Percentiles rank a stretch among this genome's conserved stretches.
These are phyloP conservation scores for Fraxinus pennsylvanica DNA, from an alignment of 257 asterid genomes.

Conservation along the genomic window DNA sequence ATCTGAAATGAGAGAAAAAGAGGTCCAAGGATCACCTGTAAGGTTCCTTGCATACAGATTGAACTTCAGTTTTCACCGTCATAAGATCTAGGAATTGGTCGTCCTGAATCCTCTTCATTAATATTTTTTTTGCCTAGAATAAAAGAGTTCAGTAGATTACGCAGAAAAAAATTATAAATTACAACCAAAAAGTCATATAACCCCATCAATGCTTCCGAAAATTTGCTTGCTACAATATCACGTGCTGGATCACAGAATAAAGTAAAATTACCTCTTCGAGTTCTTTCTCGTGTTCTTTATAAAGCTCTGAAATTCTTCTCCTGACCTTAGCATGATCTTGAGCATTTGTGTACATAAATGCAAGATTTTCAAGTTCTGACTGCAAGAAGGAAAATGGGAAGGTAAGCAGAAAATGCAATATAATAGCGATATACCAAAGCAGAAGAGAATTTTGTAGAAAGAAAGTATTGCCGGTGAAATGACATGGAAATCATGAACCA, in stretches of 20 bases:
- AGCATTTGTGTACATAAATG: constrained; percentile 88
- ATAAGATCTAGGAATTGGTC: constrained; percentile 84
- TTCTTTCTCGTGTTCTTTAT: constrained; percentile 80
- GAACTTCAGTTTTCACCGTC: constrained; percentile 72
- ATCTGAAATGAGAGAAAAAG: background rate
- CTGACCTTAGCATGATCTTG: constrained; percentile 71
- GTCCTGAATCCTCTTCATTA: constrained; percentile 76
- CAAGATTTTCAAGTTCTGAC: constrained; percentile 89
- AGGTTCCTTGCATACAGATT: constrained; percentile 81
- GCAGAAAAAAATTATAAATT: too few relatives aligned
- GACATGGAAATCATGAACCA: background rate
- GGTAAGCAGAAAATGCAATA: constrained; percentile 10
- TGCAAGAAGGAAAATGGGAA: constrained; percentile 39
- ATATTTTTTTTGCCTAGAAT: constrained; percentile 70
- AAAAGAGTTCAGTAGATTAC: constrained; percentile 13
- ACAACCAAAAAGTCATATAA: background rate
- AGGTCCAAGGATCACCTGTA: constrained; percentile 56
- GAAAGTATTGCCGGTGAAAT: too few relatives aligned
- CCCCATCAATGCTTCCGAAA: background rate
- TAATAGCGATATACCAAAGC: background rate
- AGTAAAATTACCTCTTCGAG: constrained; percentile 62
- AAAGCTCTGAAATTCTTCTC: constrained; percentile 73
- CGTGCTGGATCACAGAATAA: background rate
- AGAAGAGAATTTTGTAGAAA: too few relatives aligned
- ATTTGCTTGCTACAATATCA: constrained; percentile 4